Evolutionary conservation across 257 asterid species (phyloP), one percentile per base, ranked within the genome.

Genomic region (Nyctanthes arbortristis): DNA sequence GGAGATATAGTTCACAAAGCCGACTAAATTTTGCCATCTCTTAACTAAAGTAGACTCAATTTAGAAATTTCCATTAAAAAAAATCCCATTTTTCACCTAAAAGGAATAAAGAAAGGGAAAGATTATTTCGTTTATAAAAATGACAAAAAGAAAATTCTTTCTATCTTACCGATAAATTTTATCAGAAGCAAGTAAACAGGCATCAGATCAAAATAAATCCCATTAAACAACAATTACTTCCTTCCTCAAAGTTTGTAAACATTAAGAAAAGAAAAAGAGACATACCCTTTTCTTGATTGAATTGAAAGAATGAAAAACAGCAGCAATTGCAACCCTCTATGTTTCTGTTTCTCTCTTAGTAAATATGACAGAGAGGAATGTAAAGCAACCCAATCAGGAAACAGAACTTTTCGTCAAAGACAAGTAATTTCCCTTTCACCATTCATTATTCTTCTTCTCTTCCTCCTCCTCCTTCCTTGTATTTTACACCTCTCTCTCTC

Each of bases 381-480:
- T 18, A 57, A 60, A 55, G 37, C 34, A 43, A 82, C 78, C 78
- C 69, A 65, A 5, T 2, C 61, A 72, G 82, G 57, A 45, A 64
- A 78, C n/a, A 74, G 84, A 80, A 65, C 62, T 71, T 74, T 77
- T 72, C 84, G 67, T 79, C 73, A 67, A 68, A 74, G 79, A 75
- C 71, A 80, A 83, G 79, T 43, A 18, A 30, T 6, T 4, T 28
- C 33, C 28, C 74, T 60, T 75, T 66, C 78, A 63, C 79, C 74
- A 78, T 33, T 66, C 33, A 59, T 69, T 68, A n/a, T n/a, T n/a
- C n/a, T n/a, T n/a, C n/a, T n/a, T n/a, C n/a, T n/a, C n/a, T n/a
- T n/a, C 66, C 58, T 69, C 73, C 74, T 71, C 83, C 80, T 49
- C 32, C 65, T 73, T 79, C 68, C 71, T 63, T 45, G 73, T 69